Base-by-base conservation (phyloP, 441 rosid genomes). In the Dalechampia spathulata region DNA sequence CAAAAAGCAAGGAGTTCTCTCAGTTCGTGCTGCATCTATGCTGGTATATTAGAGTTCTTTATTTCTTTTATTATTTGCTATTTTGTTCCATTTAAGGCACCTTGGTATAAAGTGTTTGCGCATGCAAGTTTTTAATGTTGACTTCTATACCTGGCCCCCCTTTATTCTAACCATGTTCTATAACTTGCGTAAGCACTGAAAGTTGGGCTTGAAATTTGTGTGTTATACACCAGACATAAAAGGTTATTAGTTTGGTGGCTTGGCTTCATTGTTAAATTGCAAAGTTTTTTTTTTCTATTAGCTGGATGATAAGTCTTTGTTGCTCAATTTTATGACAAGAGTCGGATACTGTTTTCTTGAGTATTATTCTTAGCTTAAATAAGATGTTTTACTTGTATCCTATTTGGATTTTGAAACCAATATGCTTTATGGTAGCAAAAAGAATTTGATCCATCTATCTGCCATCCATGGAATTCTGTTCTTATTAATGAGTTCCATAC, bases 1-100 rank as follows among this genome's bases (percentile, higher is more conserved):
- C 43, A 83, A 85, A 77, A 78, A 75, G 76, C 87, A 85, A 63
- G 91, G 92, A 67, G 65, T 81, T 66, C 78, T 92, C 68, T 82
- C 97, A 45, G 75, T 69, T 58, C 96, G 97, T 62, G 94, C 96
- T 47, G 94, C 99, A 40, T 92, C 94, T 46, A 88, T 92, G 99
- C 78, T 92, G 88, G 99, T 92, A 86, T 73, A 71, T 34, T 57
- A 49, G n/a, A n/a, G n/a, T n/a, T n/a, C n/a, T n/a, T n/a, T n/a
- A n/a, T n/a, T n/a, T n/a, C n/a, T n/a, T 75, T 36, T 6, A 32
- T 21, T 56, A 12, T 32, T 0, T 17, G 27, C 16, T 44, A 14
- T 28, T 10, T 55, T 1, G 4, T 44, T 44, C 49, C 51, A 6
- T 17, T 26, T 26, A 2, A 20, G 17, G 48, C 60, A 44, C 21